Percentiles rank a stretch among this genome's conserved stretches.
Conservation (phyloP, 2,329 filamentous ascomycete genomes). For the Penicillium glabrum region DNA sequence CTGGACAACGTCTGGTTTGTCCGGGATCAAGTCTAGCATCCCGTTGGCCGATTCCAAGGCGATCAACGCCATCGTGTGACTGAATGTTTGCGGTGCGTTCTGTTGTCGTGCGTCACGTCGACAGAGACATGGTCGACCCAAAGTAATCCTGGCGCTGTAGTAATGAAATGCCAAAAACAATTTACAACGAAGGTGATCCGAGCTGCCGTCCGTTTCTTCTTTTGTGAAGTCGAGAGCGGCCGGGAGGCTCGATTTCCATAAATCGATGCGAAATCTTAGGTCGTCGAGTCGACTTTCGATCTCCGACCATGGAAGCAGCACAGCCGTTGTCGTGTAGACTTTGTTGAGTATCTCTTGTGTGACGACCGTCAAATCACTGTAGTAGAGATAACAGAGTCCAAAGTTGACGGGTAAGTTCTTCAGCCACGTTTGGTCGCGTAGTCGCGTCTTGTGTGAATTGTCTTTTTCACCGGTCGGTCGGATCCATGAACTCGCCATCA, state of each 20-base stretch:
- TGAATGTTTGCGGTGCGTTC: constrained; percentile 33
- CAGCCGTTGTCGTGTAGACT: constrained; percentile 42
- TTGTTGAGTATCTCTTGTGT: constrained; percentile 43
- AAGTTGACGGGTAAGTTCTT: constrained; percentile 35
- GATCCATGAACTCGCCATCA: constrained; percentile 31
- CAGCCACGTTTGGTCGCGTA: constrained; percentile 35
- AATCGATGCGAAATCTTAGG: constrained; percentile 37
- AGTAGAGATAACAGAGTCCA: constrained; percentile 41
- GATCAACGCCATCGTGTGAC: constrained; percentile 39
- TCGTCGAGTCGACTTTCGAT: constrained; percentile 42
- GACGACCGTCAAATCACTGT: constrained; percentile 41
- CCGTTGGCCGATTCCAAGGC: constrained; percentile 40
- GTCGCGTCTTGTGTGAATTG: constrained; percentile 20
- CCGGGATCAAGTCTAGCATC: constrained; percentile 44
- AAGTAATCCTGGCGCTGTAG: constrained; percentile 44
- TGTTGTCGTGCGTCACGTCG: constrained; percentile 38
- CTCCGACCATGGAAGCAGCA: constrained; percentile 39
- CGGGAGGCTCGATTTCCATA: constrained; percentile 42
- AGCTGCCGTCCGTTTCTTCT: constrained; percentile 31
- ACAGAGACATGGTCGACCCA: constrained; percentile 48
- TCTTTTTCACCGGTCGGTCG: constrained; percentile 28
- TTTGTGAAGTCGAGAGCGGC: constrained; percentile 37
- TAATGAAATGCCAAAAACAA: constrained; percentile 45
- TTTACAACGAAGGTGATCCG: constrained; percentile 39
- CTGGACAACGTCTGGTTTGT: constrained; percentile 41